Evolutionary conservation across 2,329 filamentous ascomycete species (phyloP).

Genomic region (Boeremia lycopersici): DNA sequence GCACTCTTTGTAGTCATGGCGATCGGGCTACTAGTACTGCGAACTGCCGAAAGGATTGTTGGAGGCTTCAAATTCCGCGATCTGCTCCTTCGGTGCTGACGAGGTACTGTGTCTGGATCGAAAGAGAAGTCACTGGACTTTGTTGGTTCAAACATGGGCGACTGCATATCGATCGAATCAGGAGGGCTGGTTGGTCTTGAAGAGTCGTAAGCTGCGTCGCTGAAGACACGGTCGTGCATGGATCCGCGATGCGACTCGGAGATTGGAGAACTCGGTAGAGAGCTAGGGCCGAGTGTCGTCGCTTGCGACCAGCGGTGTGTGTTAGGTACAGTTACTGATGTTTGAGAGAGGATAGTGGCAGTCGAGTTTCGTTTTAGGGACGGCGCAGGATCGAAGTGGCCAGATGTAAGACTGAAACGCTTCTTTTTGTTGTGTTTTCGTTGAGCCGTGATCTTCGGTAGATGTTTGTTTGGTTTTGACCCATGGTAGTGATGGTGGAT

Average conservation of each 20-base stretch:
- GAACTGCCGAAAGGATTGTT: slow-evolving; percentile 34
- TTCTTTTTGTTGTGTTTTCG: slow-evolving; percentile 70
- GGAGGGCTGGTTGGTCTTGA: slow-evolving; percentile 79
- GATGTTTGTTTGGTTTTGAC: slow-evolving; percentile 38
- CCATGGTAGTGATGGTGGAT: slow-evolving; percentile 95
- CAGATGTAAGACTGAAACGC: slow-evolving; percentile 67
- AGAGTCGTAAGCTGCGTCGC: slow-evolving; percentile 63
- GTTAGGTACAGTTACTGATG: slow-evolving; percentile 63
- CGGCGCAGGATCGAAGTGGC: slow-evolving; percentile 52
- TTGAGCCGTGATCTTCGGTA: slow-evolving; percentile 55
- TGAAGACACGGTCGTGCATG: slow-evolving; percentile 76
- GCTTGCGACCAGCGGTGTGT: slow-evolving; percentile 68
- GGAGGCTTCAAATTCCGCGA: slow-evolving; percentile 40
- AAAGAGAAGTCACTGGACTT: slow-evolving; percentile 30
- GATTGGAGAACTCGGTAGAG: slow-evolving; percentile 79
- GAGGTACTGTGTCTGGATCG: slow-evolving; percentile 21
- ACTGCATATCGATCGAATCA: slow-evolving; percentile 66
- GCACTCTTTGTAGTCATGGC: slow-evolving; percentile 43
- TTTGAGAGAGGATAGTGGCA: slow-evolving; percentile 68
- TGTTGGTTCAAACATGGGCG: slow-evolving; percentile 64
- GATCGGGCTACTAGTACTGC: slow-evolving; percentile 43
- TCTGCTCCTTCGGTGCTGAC: slow-evolving; percentile 28
- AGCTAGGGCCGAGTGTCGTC: slow-evolving; percentile 69
- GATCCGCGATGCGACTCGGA: slow-evolving; percentile 73
- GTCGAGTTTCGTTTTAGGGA: slow-evolving; percentile 54